Conservation (phyloP, 1,284 basidiomycete species). For the Austroboletus novae-zelandiae region DNA sequence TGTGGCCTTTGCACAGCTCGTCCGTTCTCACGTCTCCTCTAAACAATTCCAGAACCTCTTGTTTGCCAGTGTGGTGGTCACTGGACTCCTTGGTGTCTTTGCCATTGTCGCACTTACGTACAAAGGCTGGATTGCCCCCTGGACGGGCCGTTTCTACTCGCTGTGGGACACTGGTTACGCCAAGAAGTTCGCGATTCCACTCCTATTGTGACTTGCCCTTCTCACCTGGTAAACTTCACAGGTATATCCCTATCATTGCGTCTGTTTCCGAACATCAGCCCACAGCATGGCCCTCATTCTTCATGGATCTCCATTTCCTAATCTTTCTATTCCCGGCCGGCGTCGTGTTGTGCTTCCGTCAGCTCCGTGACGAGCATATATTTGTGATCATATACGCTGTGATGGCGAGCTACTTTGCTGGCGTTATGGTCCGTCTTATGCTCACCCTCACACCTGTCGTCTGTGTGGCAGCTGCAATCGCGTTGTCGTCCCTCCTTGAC, state of each 20-base stretch:
- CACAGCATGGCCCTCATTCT: conserved; percentile 99
- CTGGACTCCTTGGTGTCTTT: conserved; percentile 71
- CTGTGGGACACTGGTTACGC: conserved; percentile 99
- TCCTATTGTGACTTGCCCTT: conserved; percentile 4
- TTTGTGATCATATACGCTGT: conserved; percentile 99
- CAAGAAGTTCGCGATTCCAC: conserved; percentile 67
- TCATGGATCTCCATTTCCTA: conserved; percentile 98
- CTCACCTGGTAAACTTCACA: conserved; percentile 31
- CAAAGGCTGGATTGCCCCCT: conserved; percentile 95
- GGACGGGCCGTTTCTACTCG: conserved; percentile 99
- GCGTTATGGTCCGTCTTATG: conserved; percentile 99
- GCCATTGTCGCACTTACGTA: conserved; percentile 83
- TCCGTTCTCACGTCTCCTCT: conserved; percentile 86
- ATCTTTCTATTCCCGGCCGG: conserved; percentile 98
- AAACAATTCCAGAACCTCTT: conserved; percentile 91
- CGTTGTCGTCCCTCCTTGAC: conserved; percentile 86
- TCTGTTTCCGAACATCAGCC: conserved; percentile 99
- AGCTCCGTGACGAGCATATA: conserved; percentile 94
- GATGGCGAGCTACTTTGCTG: conserved; percentile 97
- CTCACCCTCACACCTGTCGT: conserved; percentile 90
- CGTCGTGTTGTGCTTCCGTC: conserved; percentile 89
- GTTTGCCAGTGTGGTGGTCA: conserved; percentile 64
- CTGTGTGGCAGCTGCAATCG: conserved; percentile 89
- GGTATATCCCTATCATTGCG: conserved; percentile 97
- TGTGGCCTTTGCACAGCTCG: conserved; percentile 89